phyloP scores from a whole-genome alignment of 169 alveolate genomes.

The Eimeria maxima region DNA sequence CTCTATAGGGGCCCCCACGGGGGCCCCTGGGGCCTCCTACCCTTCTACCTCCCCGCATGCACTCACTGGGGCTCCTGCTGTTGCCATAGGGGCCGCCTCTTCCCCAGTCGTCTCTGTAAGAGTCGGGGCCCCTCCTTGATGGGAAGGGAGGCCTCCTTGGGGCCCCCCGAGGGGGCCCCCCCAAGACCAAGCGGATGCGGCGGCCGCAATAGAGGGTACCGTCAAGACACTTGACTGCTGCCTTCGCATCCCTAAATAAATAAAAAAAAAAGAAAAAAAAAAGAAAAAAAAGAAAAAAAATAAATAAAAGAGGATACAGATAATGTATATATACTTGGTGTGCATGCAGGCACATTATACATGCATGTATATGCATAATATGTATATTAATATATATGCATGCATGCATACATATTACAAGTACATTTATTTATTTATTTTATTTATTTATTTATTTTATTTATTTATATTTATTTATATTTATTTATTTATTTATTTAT shows the following conservation, averaged over 20 bases:
- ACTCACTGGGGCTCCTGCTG: constrained; percentile 25
- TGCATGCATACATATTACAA: no score
- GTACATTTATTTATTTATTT: no score
- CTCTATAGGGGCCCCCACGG: neutral
- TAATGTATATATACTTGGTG: neutral
- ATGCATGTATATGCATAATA: neutral
- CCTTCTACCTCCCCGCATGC: neutral
- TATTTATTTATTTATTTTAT: no score
- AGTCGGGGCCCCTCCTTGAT: neutral
- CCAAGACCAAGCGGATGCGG: neutral
- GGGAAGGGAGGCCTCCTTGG: neutral
- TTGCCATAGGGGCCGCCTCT: constrained; percentile 17
- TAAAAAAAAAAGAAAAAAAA: neutral
- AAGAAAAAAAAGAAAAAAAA: neutral
- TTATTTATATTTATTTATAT: no score
- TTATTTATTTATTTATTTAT: no score
- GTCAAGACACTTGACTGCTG: constrained; percentile 20
- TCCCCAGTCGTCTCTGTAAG: constrained; percentile 18
- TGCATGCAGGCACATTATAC: neutral
- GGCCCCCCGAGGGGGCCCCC: constrained; percentile 48
- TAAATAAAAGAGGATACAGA: neutral
- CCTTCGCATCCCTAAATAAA: neutral
- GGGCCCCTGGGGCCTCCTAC: constrained; percentile 13
- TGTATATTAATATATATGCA: no score
- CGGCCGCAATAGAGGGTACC: constrained; percentile 38